Evolutionary conservation across 2,329 filamentous ascomycete genomes (phyloP).

Genomic region (Xenosphaeropsis pyriputrescens): DNA sequence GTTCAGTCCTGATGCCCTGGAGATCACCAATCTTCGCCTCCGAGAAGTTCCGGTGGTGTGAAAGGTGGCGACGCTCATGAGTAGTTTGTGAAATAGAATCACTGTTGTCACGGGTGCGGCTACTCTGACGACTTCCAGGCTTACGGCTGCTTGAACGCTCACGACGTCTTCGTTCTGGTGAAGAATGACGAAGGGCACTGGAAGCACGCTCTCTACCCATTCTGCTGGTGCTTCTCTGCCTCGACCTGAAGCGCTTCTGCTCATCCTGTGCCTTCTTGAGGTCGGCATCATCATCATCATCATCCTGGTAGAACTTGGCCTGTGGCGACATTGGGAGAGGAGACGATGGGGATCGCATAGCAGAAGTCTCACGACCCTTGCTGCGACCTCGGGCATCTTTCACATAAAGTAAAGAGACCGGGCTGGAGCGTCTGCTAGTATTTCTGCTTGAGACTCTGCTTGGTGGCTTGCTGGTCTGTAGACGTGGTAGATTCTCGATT

Average conservation of each 20-base stretch:
- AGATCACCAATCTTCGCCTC: slow-evolving; percentile 37
- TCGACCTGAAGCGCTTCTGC: slow-evolving; percentile 38
- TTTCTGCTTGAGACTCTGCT: slow-evolving; percentile 22
- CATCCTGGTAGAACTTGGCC: slow-evolving; percentile 35
- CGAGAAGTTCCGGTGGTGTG: slow-evolving; percentile 23
- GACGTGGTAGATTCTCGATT: slow-evolving; percentile 10
- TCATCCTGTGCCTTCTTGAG: slow-evolving; percentile 35
- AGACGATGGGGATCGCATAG: slow-evolving; percentile 60
- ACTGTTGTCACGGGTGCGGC: slow-evolving; percentile 7
- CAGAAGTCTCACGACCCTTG: slow-evolving; percentile 40
- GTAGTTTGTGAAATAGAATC: slow-evolving; percentile 9
- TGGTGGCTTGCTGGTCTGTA: slow-evolving; percentile 12
- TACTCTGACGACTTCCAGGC: slow-evolving; percentile 10
- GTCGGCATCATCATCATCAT: slow-evolving; percentile 48
- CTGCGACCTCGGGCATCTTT: slow-evolving; percentile 47
- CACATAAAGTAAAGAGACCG: slow-evolving; percentile 15
- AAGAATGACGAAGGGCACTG: slow-evolving; percentile 14
- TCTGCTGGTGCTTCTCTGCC: slow-evolving; percentile 36
- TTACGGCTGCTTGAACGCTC: slow-evolving; percentile 17
- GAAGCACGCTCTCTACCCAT: slow-evolving; percentile 16
- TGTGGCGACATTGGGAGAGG: slow-evolving; percentile 59
- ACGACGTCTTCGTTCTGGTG: slow-evolving; percentile 16
- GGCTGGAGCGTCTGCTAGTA: slow-evolving; percentile 21
- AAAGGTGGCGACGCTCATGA: slow-evolving; percentile 6
- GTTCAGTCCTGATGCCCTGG: slow-evolving; percentile 40